phyloP scores from a whole-genome alignment of 768 basidiomycete species.

The Lactarius quietus region DNA sequence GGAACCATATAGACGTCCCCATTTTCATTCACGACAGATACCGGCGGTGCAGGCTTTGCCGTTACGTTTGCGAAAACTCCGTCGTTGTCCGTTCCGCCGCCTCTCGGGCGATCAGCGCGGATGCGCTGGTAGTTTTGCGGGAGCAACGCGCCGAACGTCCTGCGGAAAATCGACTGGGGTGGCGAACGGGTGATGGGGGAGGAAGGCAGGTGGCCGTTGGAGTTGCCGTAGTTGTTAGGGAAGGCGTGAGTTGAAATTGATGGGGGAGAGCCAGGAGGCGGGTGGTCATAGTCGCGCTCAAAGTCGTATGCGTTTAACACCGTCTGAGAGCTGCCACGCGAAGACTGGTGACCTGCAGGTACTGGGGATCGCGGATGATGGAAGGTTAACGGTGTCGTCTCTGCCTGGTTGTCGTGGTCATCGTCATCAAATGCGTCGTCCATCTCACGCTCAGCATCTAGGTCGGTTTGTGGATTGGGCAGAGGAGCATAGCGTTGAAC shows the following conservation, averaged over 20 bases:
- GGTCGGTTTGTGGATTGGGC: slow-evolving; percentile 44
- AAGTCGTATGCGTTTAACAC: slow-evolving; percentile 67
- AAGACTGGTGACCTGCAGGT: slow-evolving; percentile 32
- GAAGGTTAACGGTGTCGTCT: slow-evolving; percentile 39
- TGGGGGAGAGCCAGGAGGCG: slow-evolving; percentile 80
- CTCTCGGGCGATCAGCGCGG: slow-evolving; percentile 43
- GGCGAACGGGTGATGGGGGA: slow-evolving; percentile 39
- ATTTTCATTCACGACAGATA: slow-evolving; percentile 46
- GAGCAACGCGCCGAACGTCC: slow-evolving; percentile 56
- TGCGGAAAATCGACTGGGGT: slow-evolving; percentile 51
- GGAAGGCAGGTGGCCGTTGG: slow-evolving; percentile 60
- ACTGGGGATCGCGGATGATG: slow-evolving; percentile 28
- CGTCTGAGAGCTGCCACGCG: slow-evolving; percentile 25
- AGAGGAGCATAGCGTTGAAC: slow-evolving; percentile 49
- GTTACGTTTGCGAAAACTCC: slow-evolving; percentile 95
- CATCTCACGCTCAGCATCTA: slow-evolving; percentile 56
- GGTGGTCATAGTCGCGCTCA: slow-evolving; percentile 71
- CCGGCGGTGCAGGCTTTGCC: slow-evolving; percentile 68
- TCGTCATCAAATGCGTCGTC: slow-evolving; percentile 75
- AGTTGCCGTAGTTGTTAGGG: slow-evolving; percentile 69
- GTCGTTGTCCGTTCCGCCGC: slow-evolving; percentile 79
- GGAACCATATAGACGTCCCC: slow-evolving; percentile 64
- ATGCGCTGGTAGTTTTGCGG: slow-evolving; percentile 62
- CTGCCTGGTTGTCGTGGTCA: slow-evolving; percentile 43
- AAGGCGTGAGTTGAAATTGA: slow-evolving; percentile 51